phyloP scores from a whole-genome alignment of 2,329 filamentous ascomycete species.

The Dothistroma septosporum region DNA sequence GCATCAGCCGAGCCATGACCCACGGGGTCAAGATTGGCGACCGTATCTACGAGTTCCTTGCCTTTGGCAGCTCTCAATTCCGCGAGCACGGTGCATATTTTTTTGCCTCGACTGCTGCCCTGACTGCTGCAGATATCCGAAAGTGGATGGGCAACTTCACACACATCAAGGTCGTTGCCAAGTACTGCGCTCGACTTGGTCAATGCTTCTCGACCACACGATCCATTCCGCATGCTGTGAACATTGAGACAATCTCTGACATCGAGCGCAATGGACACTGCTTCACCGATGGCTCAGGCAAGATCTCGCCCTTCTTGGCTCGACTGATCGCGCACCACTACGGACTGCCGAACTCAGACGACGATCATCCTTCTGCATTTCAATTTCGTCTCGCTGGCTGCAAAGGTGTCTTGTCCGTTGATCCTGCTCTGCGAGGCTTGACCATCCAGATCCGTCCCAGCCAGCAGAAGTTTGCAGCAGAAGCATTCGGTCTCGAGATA shows the following conservation, averaged over 20 bases:
- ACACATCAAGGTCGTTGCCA: constrained; percentile 79
- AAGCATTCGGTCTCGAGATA: constrained; percentile 73
- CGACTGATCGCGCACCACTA: constrained; percentile 69
- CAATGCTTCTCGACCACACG: constrained; percentile 95
- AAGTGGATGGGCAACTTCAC: constrained; percentile 81
- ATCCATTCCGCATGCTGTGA: constrained; percentile 61
- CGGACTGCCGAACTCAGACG: constrained; percentile 50
- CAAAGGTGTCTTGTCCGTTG: constrained; percentile 81
- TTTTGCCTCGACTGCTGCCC: constrained; percentile 66
- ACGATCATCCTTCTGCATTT: constrained; percentile 67
- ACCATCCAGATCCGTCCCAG: constrained; percentile 77
- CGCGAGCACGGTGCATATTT: constrained; percentile 90
- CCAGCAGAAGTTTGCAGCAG: constrained; percentile 78
- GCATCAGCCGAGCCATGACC: constrained; percentile 65
- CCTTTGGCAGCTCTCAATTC: constrained; percentile 93
- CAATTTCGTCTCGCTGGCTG: constrained; percentile 91
- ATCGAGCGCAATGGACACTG: constrained; percentile 63
- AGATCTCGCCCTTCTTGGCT: constrained; percentile 76
- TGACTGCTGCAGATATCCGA: constrained; percentile 73
- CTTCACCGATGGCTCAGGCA: constrained; percentile 92
- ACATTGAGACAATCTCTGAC: constrained; percentile 60
- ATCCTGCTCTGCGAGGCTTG: constrained; percentile 56
- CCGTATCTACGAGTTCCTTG: constrained; percentile 81
- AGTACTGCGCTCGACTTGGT: constrained; percentile 81
- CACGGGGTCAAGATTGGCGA: constrained; percentile 81